Conservation (phyloP, 176 grass and related monocot genomes). For the Carex pumila region DNA sequence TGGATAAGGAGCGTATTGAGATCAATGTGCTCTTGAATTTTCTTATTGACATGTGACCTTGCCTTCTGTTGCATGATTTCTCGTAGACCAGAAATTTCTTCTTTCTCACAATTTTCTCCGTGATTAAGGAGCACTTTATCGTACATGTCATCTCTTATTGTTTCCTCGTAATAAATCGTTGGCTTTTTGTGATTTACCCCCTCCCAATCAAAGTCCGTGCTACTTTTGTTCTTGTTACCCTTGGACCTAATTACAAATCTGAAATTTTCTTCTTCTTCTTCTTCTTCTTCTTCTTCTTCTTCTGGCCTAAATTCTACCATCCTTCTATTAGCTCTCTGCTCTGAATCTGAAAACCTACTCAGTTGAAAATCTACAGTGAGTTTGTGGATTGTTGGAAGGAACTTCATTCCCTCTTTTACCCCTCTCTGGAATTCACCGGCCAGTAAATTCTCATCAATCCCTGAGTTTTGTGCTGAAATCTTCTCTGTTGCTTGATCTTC, state of each 20-base stretch:
- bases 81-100: conserved; percentile 9
- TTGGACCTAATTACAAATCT: not conserved
- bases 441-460: conserved; percentile 22
- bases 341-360: conserved; percentile 9
- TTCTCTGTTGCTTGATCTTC: not conserved
- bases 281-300: not conserved
- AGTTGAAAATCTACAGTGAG: conserved; percentile 10
- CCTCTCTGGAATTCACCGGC: conserved; percentile 29
- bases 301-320: not conserved
- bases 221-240: not conserved
- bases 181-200: conserved; percentile 41
- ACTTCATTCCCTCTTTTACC: conserved; percentile 28
- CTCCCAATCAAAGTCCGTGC: conserved; percentile 28
- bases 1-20: conserved; percentile 44
- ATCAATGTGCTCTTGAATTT: conserved; percentile 50
- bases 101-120: conserved; percentile 24
- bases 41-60: conserved; percentile 10
- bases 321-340: not conserved
- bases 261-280: not conserved
- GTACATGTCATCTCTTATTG: conserved; percentile 35
- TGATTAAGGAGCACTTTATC: conserved; percentile 42
- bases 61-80: conserved; percentile 19
- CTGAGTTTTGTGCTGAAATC: not conserved
- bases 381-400: conserved; percentile 25
- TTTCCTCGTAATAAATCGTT: conserved; percentile 20